phyloP scores from a whole-genome alignment of 2,329 filamentous ascomycete species.

The Beauveria rudraprayagi region DNA sequence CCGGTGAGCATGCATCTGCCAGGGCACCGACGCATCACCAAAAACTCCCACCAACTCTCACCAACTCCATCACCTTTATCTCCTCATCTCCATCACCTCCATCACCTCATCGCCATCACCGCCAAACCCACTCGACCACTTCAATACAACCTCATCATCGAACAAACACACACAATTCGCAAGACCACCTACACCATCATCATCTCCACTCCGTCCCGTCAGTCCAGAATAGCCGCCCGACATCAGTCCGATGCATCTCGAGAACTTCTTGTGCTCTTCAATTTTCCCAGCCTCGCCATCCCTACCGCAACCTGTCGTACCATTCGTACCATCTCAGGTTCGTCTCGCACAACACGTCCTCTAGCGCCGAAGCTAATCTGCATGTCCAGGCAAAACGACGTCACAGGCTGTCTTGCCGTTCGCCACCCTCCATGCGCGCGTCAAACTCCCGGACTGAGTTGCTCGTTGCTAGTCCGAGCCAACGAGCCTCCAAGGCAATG shows the following conservation, averaged over 20 bases:
- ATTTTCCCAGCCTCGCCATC: neutral
- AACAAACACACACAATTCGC: too few species aligned
- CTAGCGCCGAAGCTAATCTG: constrained; percentile 10
- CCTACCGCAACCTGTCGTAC: neutral
- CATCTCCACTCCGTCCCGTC: neutral
- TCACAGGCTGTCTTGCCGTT: neutral
- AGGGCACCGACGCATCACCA: neutral
- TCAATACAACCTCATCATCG: too few species aligned
- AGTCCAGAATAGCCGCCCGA: neutral
- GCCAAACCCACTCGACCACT: too few species aligned
- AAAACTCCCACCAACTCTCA: neutral
- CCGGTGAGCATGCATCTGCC: too few species aligned
- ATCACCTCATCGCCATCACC: too few species aligned
- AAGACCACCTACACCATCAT: neutral
- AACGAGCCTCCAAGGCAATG: neutral
- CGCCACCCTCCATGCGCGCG: neutral
- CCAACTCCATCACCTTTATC: too few species aligned
- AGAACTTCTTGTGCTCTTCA: neutral
- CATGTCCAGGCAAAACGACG: constrained; percentile 3
- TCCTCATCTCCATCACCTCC: too few species aligned
- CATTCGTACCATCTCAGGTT: neutral
- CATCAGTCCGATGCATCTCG: neutral
- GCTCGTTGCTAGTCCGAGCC: neutral
- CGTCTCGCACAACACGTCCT: neutral
- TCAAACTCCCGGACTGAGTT: neutral